phyloP scores from a whole-genome alignment of 208 protist species.

The Borovskyia barvae region DNA sequence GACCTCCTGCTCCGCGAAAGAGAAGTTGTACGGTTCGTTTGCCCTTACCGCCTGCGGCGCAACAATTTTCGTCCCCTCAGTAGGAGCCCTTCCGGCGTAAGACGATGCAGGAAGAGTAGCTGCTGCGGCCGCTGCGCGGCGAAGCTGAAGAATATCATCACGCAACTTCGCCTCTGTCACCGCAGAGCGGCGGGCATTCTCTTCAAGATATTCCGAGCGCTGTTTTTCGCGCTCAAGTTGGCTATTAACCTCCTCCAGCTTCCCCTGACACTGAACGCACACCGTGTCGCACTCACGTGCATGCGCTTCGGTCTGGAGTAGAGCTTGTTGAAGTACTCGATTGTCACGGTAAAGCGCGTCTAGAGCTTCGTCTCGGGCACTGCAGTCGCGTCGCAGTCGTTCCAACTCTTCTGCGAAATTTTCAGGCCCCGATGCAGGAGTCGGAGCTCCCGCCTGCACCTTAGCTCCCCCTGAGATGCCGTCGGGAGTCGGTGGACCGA shows the following conservation, averaged over 20 bases:
- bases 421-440: too few species aligned
- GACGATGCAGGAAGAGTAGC: too few species aligned
- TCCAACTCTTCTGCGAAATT: constrained; percentile 13
- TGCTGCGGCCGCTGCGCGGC: constrained; percentile 1
- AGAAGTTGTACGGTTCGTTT: background rate
- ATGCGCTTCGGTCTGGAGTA: constrained; percentile 20
- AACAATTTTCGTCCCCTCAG: too few species aligned
- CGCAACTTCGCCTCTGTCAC: constrained; percentile 13
- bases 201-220: constrained; percentile 2
- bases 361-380: constrained; percentile 41
- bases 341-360: constrained; percentile 42
- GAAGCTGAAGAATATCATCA: constrained; percentile 15
- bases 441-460: too few species aligned
- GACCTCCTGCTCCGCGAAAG: constrained; percentile 2
- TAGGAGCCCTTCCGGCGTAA: too few species aligned
- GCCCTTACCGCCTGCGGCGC: constrained; percentile 10
- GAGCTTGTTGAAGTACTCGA: constrained; percentile 24
- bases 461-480: too few species aligned
- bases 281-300: constrained; percentile 1
- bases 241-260: constrained; percentile 1
- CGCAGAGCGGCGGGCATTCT: background rate
- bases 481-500: too few species aligned
- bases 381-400: constrained; percentile 19
- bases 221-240: constrained; percentile 12
- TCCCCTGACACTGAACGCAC: background rate